Evolutionary conservation across 2,329 filamentous ascomycete genomes (phyloP), one percentile per base, ranked within the genome.

Genomic region (Sclerotinia nivalis): DNA sequence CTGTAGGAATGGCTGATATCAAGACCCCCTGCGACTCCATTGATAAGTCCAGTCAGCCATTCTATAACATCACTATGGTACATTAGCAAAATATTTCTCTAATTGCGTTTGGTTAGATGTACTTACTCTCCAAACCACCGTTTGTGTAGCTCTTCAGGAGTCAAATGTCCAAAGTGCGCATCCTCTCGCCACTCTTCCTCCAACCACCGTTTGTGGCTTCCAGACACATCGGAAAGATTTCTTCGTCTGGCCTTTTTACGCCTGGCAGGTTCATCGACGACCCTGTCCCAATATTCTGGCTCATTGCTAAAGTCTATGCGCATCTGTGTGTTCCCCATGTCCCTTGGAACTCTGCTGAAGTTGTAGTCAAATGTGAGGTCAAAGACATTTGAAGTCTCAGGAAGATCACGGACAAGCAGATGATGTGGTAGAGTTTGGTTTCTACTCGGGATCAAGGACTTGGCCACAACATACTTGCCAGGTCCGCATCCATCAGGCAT

Each of bases 341-440:
- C 62, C 12, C 62, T 40, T 18, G 62, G 62, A 31, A 55, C 62
- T 7, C 62, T 20, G 18, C 20, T 15, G 34, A 66, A 70, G 50
- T 70, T 25, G 25, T 66, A 70, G 45, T 70, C 68, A 43, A 70
- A 70, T 18, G 60, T 70, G 9, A 70, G 45, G 45, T 70, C 68
- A 54, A 52, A 70, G 18, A 70, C 37, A 13, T 4, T 12, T 6
- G 60, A 31, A 10, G 8, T 13, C 5, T 28, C 22, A 20, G 4
- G 2, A 20, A 28, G 22, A n/a, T 2, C 10, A 22, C 40, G 50
- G 9, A 54, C 40, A 8, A 6, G 40, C 7, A 70, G 8, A 22
- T 70, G 52, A 4, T n/a, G n/a, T 13, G 68, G 68, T 13, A 70
- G 40, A 8, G 43, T 28, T 34, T 66, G 54, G 22, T 70, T 40